Percentiles rank a stretch among this genome's conserved stretches.
phyloP scores from a whole-genome alignment of 371 early-diverging fungal species.

The Batkoa obscura region DNA sequence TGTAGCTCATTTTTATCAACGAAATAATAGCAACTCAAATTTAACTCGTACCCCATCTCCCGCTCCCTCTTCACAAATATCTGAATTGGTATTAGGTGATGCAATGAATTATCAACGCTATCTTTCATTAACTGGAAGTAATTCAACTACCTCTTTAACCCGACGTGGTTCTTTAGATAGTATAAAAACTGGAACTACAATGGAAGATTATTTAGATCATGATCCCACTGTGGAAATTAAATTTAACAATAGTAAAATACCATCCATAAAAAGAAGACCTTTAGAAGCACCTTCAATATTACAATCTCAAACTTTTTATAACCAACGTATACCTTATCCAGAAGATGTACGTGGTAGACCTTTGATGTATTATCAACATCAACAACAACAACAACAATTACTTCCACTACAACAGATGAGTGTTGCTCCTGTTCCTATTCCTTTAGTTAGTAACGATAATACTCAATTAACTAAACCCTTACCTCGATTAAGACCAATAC shows the following conservation, averaged over 20 bases:
- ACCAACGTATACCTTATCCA: background rate
- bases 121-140: background rate
- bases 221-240: background rate
- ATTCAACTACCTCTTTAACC: background rate
- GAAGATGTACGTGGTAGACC: slow-evolving; percentile 1
- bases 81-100: background rate
- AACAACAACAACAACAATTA: no score
- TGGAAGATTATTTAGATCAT: background rate
- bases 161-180: background rate
- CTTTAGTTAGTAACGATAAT: no score
- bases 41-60: background rate
- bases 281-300: background rate
- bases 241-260: background rate
- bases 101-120: no score
- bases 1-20: no score
- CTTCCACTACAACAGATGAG: no score
- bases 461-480: no score
- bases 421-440: no score
- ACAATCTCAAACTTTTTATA: no score
- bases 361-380: background rate
- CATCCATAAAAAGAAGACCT: background rate
- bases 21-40: no score
- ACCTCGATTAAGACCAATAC: no score
- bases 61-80: background rate
- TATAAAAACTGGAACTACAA: background rate